These are phyloP conservation scores for Lactuca sativa DNA, from an alignment of 129 eudicot genomes.

Conservation along the genomic window DNA sequence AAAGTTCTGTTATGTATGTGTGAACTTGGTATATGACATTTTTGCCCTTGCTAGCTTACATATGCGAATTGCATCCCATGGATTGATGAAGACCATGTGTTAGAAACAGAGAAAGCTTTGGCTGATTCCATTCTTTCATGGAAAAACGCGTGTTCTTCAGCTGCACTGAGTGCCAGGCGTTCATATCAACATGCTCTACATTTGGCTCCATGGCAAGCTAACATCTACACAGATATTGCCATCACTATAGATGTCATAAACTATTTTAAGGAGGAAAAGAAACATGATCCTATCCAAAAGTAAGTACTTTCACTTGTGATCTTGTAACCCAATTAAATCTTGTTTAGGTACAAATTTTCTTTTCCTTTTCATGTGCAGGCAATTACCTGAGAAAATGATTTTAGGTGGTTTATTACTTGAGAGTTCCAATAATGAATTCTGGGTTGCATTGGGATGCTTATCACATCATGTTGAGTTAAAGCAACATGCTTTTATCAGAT, in stretches of 20 bases:
- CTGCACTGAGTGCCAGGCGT: conserved; percentile 64
- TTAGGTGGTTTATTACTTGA: conserved; percentile 87
- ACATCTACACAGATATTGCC: conserved; percentile 79
- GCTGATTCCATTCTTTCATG: conserved; percentile 62
- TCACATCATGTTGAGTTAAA: conserved; percentile 58
- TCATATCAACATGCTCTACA: conserved; percentile 93
- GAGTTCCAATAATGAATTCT: conserved; percentile 74
- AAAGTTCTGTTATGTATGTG: conserved; percentile 8
- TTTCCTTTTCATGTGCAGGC: conserved; percentile 42
- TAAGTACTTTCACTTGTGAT: conserved; percentile 5
- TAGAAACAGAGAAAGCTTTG: conserved; percentile 49
- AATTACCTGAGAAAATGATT: conserved; percentile 86
- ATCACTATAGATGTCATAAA: conserved; percentile 55
- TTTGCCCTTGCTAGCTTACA: conserved; percentile 57
- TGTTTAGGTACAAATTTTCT: neutral
- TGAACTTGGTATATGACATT: conserved; percentile 8
- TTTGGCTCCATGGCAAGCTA: conserved; percentile 95
- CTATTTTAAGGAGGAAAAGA: conserved; percentile 48
- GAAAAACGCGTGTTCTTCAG: conserved; percentile 59
- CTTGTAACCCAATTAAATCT: conserved; percentile 7
- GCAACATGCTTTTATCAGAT: conserved; percentile 90
- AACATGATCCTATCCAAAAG: conserved; percentile 28
- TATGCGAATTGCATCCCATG: conserved; percentile 93
- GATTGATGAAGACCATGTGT: conserved; percentile 56
- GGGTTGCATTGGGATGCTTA: conserved; percentile 91